A percentile compares a stretch with the other conserved stretches of the same genome.
Evolutionary conservation across 306 rosid species (phyloP).

Genomic region (Cucurbita maxima): DNA sequence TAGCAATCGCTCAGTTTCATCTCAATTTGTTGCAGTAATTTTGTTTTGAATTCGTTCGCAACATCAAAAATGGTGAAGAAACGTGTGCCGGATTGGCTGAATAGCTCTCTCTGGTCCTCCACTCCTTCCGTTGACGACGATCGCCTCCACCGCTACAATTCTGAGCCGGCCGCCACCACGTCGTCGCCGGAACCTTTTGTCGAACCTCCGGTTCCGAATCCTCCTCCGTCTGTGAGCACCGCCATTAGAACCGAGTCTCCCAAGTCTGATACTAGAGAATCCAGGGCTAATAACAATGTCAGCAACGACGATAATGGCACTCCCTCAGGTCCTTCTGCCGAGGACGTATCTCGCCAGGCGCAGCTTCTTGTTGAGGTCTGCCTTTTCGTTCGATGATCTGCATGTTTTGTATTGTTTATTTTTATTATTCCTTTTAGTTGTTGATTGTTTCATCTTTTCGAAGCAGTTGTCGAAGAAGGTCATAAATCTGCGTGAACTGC

Average conservation of each 20-base stretch:
- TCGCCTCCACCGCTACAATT: slow-evolving; percentile 21
- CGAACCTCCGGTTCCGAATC: slow-evolving; percentile 31
- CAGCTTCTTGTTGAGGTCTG: slow-evolving; percentile 67
- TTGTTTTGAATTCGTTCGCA: not conserved
- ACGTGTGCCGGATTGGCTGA: slow-evolving; percentile 94
- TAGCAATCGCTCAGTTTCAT: not conserved
- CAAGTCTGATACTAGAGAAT: slow-evolving; percentile 20
- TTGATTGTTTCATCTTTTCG: not conserved
- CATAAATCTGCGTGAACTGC: slow-evolving; percentile 47
- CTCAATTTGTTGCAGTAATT: not conserved
- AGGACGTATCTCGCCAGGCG: slow-evolving; percentile 69
- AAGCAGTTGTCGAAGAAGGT: slow-evolving; percentile 64
- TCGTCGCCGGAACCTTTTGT: slow-evolving; percentile 12
- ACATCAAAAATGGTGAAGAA: slow-evolving; percentile 50
- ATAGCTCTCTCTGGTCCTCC: slow-evolving; percentile 82
- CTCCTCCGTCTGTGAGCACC: slow-evolving; percentile 29
- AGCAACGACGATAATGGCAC: slow-evolving; percentile 12
- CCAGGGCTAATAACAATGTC: slow-evolving; percentile 8
- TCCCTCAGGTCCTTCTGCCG: slow-evolving; percentile 29
- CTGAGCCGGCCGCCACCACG: slow-evolving; percentile 16
- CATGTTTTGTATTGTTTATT: not conserved
- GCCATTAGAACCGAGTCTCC: slow-evolving; percentile 24
- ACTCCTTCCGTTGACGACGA: slow-evolving; percentile 31
- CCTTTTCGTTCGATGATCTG: not conserved
- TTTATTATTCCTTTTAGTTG: not conserved